Percentiles rank a stretch among this genome's conserved stretches.
phyloP scores from a whole-genome alignment of 2,329 filamentous ascomycete genomes.

The Sclerotinia borealis region DNA sequence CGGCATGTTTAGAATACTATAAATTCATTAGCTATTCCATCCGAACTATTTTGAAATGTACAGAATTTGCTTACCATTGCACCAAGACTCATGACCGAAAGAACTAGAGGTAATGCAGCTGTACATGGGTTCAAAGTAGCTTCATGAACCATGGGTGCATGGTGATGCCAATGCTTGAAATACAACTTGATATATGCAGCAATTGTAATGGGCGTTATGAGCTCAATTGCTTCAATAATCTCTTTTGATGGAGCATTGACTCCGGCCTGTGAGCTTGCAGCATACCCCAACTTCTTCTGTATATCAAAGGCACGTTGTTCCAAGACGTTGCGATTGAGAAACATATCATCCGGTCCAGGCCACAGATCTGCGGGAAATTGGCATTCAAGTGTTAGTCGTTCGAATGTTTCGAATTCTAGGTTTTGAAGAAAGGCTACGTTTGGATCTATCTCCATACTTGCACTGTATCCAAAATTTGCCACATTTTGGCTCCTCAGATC shows the following conservation, averaged over 20 bases:
- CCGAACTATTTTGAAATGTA: neutral
- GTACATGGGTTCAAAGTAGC: conserved; percentile 28
- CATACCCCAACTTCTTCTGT: conserved; percentile 27
- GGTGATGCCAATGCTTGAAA: conserved; percentile 32
- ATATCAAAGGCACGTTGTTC: conserved; percentile 28
- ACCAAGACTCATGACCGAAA: conserved; percentile 30
- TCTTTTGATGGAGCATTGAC: conserved; percentile 24
- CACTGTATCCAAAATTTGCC: conserved; percentile 11
- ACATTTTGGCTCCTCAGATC: neutral
- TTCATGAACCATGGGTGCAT: conserved; percentile 31
- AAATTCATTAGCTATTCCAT: conserved; percentile 7
- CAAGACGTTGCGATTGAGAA: conserved; percentile 21
- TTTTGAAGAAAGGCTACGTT: conserved; percentile 22
- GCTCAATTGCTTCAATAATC: conserved; percentile 26
- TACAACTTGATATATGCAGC: conserved; percentile 28
- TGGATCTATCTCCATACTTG: conserved; percentile 16
- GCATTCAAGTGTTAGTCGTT: conserved; percentile 25
- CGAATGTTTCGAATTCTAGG: conserved; percentile 28
- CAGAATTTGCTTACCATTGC: conserved; percentile 25
- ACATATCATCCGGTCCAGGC: conserved; percentile 17
- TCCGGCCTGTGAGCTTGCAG: conserved; percentile 18
- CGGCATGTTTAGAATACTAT: conserved; percentile 26
- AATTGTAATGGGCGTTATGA: conserved; percentile 26
- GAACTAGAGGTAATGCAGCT: conserved; percentile 28
- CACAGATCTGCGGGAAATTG: conserved; percentile 23